Conservation (phyloP, 2,329 filamentous ascomycete species). For the Paecilomyces variotii region DNA sequence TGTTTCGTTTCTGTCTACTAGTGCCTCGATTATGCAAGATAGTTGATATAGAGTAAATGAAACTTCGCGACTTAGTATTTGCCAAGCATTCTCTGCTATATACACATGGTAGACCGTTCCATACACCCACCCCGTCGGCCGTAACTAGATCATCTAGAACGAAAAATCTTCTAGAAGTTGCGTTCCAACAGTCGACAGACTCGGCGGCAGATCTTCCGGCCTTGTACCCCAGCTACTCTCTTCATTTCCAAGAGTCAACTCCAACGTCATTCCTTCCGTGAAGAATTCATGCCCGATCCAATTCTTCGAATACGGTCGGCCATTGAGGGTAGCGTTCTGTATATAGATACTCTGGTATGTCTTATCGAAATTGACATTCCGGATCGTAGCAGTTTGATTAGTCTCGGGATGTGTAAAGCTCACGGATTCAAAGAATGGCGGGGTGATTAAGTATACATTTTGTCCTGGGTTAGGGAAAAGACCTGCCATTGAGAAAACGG, state of each 20-base stretch:
- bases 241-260: slow-evolving; percentile 51
- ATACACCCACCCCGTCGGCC: background rate
- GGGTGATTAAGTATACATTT: slow-evolving; percentile 59
- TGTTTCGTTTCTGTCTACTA: background rate
- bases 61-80: background rate
- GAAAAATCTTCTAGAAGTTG: background rate
- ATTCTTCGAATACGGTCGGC: slow-evolving; percentile 51
- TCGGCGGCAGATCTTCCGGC: slow-evolving; percentile 56
- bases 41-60: too few species aligned
- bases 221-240: slow-evolving; percentile 60
- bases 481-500: slow-evolving; percentile 59
- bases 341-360: slow-evolving; percentile 52
- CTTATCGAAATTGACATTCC: slow-evolving; percentile 53
- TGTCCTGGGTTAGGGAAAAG: slow-evolving; percentile 61
- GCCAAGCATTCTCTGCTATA: background rate
- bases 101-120: background rate
- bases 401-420: slow-evolving; percentile 51
- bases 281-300: slow-evolving; percentile 64
- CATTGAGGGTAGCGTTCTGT: slow-evolving; percentile 57
- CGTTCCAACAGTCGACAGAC: slow-evolving; percentile 21
- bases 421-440: slow-evolving; percentile 56
- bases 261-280: slow-evolving; percentile 54
- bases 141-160: background rate
- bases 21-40: too few species aligned
- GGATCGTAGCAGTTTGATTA: slow-evolving; percentile 50